Percentiles rank a stretch among this genome's conserved stretches.
These are phyloP conservation scores for Candida tetrigidarum DNA, from an alignment of 1,139 yeast species.

Conservation along the genomic window DNA sequence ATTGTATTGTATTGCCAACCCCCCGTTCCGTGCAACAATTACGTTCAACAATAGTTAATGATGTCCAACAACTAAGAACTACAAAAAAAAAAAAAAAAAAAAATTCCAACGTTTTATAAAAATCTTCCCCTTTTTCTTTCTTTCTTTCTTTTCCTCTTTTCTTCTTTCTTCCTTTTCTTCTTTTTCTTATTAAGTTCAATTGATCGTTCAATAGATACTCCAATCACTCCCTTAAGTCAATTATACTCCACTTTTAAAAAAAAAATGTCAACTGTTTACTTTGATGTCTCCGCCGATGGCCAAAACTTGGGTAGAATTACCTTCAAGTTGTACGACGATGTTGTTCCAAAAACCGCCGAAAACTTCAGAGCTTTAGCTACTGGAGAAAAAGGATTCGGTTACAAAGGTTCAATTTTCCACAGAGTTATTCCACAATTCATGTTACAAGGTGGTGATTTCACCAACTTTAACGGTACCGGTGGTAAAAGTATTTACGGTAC, in stretches of 20 bases:
- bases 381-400: constrained; percentile 93
- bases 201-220: constrained; percentile 2
- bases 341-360: constrained; percentile 94
- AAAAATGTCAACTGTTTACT: constrained; percentile 66
- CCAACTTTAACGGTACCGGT: constrained; percentile 45
- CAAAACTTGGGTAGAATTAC: constrained; percentile 36
- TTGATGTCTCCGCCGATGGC: constrained; percentile 76
- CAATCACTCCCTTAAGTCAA: background rate
- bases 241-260: constrained; percentile 2
- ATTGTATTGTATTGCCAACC: background rate
- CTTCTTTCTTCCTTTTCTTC: constrained; percentile 13
- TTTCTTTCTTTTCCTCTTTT: constrained; percentile 19
- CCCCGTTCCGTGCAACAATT: constrained; percentile 1
- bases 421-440: constrained; percentile 46
- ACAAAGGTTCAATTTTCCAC: constrained; percentile 38
- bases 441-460: constrained; percentile 51
- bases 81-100: constrained; percentile 1
- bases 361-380: constrained; percentile 95
- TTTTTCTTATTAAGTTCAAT: constrained; percentile 5
- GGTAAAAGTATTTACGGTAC: constrained; percentile 41
- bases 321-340: constrained; percentile 78
- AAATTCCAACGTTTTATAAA: constrained; percentile 1
- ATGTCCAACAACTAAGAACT: background rate
- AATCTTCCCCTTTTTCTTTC: constrained; percentile 24
- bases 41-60: too few species aligned